Conservation (phyloP, 257 asterid genomes). For the Solanum neorickii region DNA sequence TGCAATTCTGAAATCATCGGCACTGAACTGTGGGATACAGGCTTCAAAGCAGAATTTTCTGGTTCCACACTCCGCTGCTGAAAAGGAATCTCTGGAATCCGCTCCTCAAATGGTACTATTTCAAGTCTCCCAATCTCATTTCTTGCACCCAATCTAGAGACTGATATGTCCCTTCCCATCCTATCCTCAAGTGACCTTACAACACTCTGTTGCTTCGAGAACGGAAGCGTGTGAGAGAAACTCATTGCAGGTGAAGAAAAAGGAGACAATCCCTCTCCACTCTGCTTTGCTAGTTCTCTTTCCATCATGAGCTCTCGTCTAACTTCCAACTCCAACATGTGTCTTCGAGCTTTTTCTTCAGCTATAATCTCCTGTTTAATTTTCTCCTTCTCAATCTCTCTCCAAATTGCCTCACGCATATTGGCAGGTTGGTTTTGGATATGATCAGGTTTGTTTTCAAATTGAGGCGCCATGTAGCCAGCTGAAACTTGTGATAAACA, state of each 20-base stretch:
- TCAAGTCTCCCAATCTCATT: slow-evolving; percentile 11
- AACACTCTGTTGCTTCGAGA: slow-evolving; percentile 3
- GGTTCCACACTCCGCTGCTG: slow-evolving; percentile 5
- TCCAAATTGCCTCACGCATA: slow-evolving; percentile 14
- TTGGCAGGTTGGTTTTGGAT: neutral
- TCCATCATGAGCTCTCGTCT: slow-evolving; percentile 45
- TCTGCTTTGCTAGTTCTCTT: slow-evolving; percentile 21
- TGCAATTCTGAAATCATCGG: slow-evolving; percentile 14
- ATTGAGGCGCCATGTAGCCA: slow-evolving; percentile 5
- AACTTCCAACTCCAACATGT: slow-evolving; percentile 48
- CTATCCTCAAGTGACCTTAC: slow-evolving; percentile 15
- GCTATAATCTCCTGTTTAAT: slow-evolving; percentile 48
- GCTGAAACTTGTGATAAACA: slow-evolving; percentile 17
- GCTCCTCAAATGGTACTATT: slow-evolving; percentile 19
- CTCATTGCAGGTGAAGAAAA: slow-evolving; percentile 6
- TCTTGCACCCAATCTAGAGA: slow-evolving; percentile 8
- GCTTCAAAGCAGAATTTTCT: slow-evolving; percentile 9
- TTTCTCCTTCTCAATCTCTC: slow-evolving; percentile 32
- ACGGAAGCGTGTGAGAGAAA: slow-evolving; percentile 2
- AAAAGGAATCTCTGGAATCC: slow-evolving; percentile 5
- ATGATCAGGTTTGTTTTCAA: neutral
- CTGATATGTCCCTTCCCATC: neutral
- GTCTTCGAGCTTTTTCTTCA: slow-evolving; percentile 37
- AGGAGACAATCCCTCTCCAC: slow-evolving; percentile 10
- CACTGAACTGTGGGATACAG: slow-evolving; percentile 2